Evolutionary conservation across 2,329 filamentous ascomycete genomes (phyloP).

Genomic region (Trichophyton simii): DNA sequence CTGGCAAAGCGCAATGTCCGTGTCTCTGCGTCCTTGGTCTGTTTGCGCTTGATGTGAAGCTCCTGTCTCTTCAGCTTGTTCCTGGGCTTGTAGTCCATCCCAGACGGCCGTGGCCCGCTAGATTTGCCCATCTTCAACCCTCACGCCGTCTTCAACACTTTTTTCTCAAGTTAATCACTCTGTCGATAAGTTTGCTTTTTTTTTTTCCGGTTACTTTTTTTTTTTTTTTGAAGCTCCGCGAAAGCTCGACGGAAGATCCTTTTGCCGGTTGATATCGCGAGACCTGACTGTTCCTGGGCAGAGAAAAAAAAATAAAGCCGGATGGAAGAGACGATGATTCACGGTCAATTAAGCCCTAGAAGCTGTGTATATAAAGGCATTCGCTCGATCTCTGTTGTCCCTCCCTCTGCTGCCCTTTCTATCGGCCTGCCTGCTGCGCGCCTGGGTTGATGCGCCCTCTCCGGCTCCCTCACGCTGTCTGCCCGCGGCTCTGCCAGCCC

Average conservation of each 20-base stretch:
- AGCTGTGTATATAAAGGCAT: background rate
- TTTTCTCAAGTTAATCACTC: background rate
- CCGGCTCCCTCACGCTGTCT: background rate
- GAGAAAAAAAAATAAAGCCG: background rate
- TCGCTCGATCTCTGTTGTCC: background rate
- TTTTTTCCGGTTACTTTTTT: background rate
- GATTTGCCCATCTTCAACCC: slow-evolving; percentile 16
- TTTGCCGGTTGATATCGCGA: background rate
- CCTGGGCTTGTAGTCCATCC: slow-evolving; percentile 43
- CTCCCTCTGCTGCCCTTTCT: background rate
- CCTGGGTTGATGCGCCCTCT: background rate
- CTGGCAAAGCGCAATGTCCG: slow-evolving; percentile 64
- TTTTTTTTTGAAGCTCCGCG: background rate
- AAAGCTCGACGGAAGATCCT: background rate
- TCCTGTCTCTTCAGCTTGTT: slow-evolving; percentile 74
- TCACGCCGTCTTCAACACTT: background rate
- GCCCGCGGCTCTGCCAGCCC: background rate
- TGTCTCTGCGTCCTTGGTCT: slow-evolving; percentile 57
- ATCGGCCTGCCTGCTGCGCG: background rate
- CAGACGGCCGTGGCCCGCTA: slow-evolving; percentile 34
- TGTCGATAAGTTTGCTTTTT: background rate
- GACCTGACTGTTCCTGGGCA: background rate
- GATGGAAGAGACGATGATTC: background rate
- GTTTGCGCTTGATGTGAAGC: slow-evolving; percentile 70
- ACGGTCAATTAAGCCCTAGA: too few relatives aligned